phyloP scores from a whole-genome alignment of 176 grass and related monocot genomes.

The Musa troglodytarum region DNA sequence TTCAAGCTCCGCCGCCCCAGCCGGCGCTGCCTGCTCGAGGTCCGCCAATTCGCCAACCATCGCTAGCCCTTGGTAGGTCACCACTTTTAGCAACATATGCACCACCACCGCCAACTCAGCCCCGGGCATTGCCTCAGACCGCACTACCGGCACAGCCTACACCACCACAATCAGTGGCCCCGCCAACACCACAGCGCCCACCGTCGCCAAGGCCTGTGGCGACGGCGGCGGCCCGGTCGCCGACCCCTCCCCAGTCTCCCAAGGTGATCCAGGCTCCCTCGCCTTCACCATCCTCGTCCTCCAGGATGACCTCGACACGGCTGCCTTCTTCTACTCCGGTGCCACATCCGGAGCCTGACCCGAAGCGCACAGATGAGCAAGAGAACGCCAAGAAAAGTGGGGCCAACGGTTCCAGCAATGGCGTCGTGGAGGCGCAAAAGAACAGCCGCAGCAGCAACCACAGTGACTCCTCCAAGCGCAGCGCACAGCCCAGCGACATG shows the following conservation, averaged over 20 bases:
- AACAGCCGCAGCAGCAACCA: not conserved
- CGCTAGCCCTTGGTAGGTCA: not conserved
- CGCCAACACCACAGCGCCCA: not conserved
- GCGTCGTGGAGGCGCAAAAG: no score
- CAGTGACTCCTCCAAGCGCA: slow-evolving; percentile 5
- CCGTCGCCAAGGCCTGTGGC: not conserved
- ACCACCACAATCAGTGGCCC: not conserved
- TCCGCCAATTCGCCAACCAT: not conserved
- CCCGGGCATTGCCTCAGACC: not conserved
- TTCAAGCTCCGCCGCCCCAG: not conserved
- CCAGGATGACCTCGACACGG: not conserved
- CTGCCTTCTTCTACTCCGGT: not conserved
- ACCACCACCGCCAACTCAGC: not conserved
- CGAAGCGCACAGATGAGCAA: not conserved
- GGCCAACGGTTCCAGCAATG: not conserved
- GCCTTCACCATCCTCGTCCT: slow-evolving; percentile 10
- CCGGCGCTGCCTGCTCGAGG: not conserved
- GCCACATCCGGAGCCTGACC: slow-evolving; percentile 9
- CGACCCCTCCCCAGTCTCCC: slow-evolving; percentile 24
- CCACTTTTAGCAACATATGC: not conserved
- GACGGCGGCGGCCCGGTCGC: not conserved
- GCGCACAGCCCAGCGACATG: not conserved
- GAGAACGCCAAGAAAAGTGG: not conserved
- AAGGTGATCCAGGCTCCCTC: slow-evolving; percentile 30
- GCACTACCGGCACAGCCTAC: not conserved